These are phyloP conservation scores for Gossypium stocksii DNA, from an alignment of 345 rosid species.

Conservation along the genomic window DNA sequence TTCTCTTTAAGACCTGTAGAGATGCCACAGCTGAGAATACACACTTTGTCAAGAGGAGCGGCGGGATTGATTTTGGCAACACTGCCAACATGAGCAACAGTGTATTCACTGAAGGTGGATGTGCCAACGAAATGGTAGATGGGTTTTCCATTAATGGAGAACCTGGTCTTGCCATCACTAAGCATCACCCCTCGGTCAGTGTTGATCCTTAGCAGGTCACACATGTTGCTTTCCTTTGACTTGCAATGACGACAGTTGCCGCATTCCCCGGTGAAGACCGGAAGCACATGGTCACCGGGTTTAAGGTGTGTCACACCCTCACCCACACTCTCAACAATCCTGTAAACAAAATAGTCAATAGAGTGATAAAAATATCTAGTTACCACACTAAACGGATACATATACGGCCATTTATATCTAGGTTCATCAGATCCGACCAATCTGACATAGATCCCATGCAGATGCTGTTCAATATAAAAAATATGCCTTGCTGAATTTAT, in stretches of 20 bases:
- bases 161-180: constrained; percentile 34
- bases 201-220: constrained; percentile 33
- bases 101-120: constrained; percentile 42
- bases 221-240: constrained; percentile 40
- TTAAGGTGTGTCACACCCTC: constrained; percentile 33
- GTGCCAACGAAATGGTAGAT: constrained; percentile 41
- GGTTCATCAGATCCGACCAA: too few species aligned
- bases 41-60: constrained; percentile 42
- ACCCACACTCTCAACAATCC: constrained; percentile 44
- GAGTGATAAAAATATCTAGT: not conserved
- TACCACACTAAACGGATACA: too few species aligned
- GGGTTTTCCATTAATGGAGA: constrained; percentile 37
- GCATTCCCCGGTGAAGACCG: constrained; percentile 41
- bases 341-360: not conserved
- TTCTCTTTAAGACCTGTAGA: constrained; percentile 29
- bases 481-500: too few species aligned
- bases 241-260: constrained; percentile 31
- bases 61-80: constrained; percentile 28
- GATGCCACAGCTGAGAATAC: constrained; percentile 37
- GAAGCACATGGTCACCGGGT: constrained; percentile 42
- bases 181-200: constrained; percentile 38
- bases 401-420: too few species aligned
- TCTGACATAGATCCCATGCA: too few species aligned
- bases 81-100: constrained; percentile 23
- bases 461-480: too few species aligned